Evolutionary conservation across 73 alveolate species (phyloP), one percentile per base, ranked within the genome.

Genomic region (Stentor roeselii): DNA sequence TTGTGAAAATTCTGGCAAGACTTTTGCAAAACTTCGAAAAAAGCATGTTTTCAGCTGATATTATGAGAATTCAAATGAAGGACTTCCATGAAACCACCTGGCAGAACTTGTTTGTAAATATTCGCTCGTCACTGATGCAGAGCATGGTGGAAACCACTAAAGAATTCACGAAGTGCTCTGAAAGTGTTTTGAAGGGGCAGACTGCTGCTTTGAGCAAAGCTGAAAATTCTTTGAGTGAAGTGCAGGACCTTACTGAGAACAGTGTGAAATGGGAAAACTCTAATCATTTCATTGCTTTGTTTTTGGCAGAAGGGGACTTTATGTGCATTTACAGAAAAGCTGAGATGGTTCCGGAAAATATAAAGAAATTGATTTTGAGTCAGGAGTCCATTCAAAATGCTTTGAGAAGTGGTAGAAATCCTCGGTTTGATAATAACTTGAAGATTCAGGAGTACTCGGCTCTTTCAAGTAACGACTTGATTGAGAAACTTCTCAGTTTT

Each of bases 131-230:
- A 21, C 32, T 76, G 1, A 27, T 76, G 14, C 40, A 39, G 37
- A 21, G 84, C 6, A 39, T 76, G 32, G 11, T 76, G 21, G 84
- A 76, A 39, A 21, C 84, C 11, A 41, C 74, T 1, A 41, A 76
- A 76, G 84, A 76, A 76, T 76, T 76, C 67, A 37, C 84, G 32
- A 76, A 76, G 39, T 39, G 84, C 21, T 50, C 21, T 6, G 67
- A 50, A 6, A 11, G 30, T 11, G 67, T 50, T 6, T 11, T 6
- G 21, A 50, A 21, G 21, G 67, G 67, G 21, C 67, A 50, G 21
- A 50, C 30, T 50, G 6, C 21, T 11, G 67, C 67, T 50, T 50
- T 50, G 67, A 21, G 21, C 6, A 21, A 6, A 11, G 67, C 21
- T 6, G 67, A 50, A 11, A 50, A 50, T 50, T 21, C 67, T 50